phyloP scores from a whole-genome alignment of 2,329 filamentous ascomycete genomes.

The Dactylella cylindrospora region DNA sequence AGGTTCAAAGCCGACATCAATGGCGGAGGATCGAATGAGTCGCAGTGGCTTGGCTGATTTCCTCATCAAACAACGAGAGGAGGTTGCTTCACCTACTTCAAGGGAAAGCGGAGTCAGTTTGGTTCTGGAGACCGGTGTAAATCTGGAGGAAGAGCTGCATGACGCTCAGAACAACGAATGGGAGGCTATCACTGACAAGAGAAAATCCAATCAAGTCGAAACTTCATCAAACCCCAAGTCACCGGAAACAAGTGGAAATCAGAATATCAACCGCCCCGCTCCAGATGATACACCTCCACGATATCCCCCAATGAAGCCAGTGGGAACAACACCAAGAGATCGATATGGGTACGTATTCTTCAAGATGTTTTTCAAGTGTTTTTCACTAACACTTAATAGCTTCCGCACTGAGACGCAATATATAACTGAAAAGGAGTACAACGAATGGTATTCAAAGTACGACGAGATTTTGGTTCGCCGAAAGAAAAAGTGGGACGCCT shows the following conservation, averaged over 20 bases:
- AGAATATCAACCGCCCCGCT: slow-evolving; percentile 29
- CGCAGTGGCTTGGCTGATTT: slow-evolving; percentile 45
- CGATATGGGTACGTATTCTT: slow-evolving; percentile 47
- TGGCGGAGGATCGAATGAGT: slow-evolving; percentile 45
- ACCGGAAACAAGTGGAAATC: slow-evolving; percentile 12
- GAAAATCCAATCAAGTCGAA: slow-evolving; percentile 19
- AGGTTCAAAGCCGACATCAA: slow-evolving; percentile 44
- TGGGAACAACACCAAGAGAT: slow-evolving; percentile 44
- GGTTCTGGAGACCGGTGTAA: slow-evolving; percentile 31
- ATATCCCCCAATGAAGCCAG: slow-evolving; percentile 35
- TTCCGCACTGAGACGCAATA: slow-evolving; percentile 87
- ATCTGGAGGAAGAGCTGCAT: slow-evolving; percentile 27
- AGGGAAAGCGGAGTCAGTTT: slow-evolving; percentile 44
- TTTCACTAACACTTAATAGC: slow-evolving; percentile 58
- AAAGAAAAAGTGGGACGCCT: slow-evolving; percentile 75
- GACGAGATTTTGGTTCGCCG: slow-evolving; percentile 72
- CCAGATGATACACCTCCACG: slow-evolving; percentile 34
- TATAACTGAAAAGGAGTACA: slow-evolving; percentile 73
- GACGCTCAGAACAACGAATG: slow-evolving; percentile 42
- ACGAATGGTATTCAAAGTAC: slow-evolving; percentile 76
- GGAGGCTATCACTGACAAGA: slow-evolving; percentile 38
- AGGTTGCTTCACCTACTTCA: slow-evolving; percentile 37
- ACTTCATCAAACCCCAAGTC: slow-evolving; percentile 5
- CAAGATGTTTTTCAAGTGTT: background rate
- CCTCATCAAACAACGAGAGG: slow-evolving; percentile 44